Conservation (phyloP, 257 asterid species). For the Solanum tarapatanum region DNA sequence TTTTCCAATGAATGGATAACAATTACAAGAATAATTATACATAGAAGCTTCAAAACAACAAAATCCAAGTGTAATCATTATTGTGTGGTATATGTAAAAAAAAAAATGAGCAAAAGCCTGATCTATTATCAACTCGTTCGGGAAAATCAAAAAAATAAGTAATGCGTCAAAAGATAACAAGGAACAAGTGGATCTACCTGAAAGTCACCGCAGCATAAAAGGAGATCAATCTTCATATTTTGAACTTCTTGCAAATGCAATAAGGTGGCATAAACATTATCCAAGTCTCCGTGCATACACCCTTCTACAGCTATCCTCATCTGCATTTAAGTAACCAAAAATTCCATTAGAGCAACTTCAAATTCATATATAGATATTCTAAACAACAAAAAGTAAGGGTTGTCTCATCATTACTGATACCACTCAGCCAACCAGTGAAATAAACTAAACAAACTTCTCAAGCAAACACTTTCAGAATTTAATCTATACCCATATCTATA, state of each 20-base stretch:
- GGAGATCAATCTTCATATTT: slow-evolving; percentile 68
- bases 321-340: slow-evolving; percentile 7
- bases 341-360: neutral
- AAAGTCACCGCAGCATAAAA: slow-evolving; percentile 93
- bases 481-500: neutral
- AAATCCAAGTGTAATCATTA: neutral
- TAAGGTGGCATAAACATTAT: slow-evolving; percentile 70
- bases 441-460: neutral
- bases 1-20: neutral
- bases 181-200: slow-evolving; percentile 42
- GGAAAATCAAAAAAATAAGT: neutral
- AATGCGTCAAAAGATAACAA: neutral
- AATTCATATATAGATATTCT: neutral
- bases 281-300: slow-evolving; percentile 97
- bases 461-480: neutral
- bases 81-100: neutral
- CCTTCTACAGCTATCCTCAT: slow-evolving; percentile 98
- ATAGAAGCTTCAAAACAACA: neutral
- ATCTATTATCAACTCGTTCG: neutral
- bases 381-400: neutral
- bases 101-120: neutral
- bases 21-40: neutral
- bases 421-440: neutral
- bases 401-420: neutral
- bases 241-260: slow-evolving; percentile 70